Conservation (phyloP, 2,329 filamentous ascomycete species). For the Raffaelea albimanens region DNA sequence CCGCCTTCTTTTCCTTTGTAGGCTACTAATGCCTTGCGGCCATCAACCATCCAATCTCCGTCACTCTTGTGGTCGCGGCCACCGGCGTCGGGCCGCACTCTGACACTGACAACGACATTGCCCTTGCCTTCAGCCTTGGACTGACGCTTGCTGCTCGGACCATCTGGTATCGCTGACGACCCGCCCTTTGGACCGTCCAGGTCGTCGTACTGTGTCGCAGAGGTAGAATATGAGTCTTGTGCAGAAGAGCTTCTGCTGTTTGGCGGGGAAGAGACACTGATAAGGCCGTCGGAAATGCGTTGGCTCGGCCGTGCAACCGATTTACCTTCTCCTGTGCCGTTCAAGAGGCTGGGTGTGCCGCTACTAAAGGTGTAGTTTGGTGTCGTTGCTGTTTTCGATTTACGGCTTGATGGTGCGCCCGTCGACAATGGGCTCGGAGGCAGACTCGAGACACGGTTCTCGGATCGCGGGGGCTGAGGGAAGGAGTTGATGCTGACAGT, state of each 20-base stretch:
- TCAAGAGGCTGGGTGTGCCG: constrained; percentile 63
- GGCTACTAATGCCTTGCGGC: constrained; percentile 68
- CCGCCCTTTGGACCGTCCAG: too few species aligned
- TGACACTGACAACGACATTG: constrained; percentile 91
- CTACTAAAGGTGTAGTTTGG: constrained; percentile 40
- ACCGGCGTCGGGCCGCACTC: constrained; percentile 75
- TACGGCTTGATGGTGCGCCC: constrained; percentile 40
- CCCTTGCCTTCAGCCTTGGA: constrained; percentile 69
- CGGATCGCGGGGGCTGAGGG: constrained; percentile 73
- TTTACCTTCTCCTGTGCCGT: constrained; percentile 69
- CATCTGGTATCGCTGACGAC: constrained; percentile 42
- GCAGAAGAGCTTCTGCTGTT: constrained; percentile 88
- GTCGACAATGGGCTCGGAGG: constrained; percentile 52
- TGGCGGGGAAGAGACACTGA: constrained; percentile 71
- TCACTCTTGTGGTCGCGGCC: constrained; percentile 55
- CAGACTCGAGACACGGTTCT: constrained; percentile 47
- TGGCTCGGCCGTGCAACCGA: constrained; percentile 55
- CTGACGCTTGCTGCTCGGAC: constrained; percentile 30
- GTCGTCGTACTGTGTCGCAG: constrained; percentile 81
- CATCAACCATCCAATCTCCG: constrained; percentile 87
- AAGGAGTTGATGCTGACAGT: constrained; percentile 91
- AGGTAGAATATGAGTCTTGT: constrained; percentile 86
- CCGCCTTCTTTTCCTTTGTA: constrained; percentile 85
- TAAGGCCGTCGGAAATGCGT: constrained; percentile 63
- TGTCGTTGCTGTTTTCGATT: constrained; percentile 46